Evolutionary conservation across 2,329 filamentous ascomycete genomes (phyloP).

Genomic region (Aspergillus pseudoterreus): DNA sequence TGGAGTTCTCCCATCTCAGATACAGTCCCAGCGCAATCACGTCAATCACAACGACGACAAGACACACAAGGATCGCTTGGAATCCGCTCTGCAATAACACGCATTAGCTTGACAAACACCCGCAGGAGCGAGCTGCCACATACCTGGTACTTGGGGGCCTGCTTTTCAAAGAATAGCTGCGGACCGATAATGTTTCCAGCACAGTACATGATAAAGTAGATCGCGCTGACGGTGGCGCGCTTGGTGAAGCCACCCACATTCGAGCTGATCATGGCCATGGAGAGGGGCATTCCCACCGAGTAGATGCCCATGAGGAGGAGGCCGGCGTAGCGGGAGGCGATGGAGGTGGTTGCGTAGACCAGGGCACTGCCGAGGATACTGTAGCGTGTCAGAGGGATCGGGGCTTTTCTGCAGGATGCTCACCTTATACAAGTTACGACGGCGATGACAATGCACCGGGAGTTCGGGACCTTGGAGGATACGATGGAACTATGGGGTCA

Average conservation of each 20-base stretch:
- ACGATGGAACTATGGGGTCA: constrained; percentile 1
- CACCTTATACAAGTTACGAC: constrained; percentile 10
- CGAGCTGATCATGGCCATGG: constrained; percentile 40
- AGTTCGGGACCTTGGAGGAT: constrained; percentile 8
- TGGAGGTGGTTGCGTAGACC: constrained; percentile 17
- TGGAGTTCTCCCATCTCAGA: constrained; percentile 13
- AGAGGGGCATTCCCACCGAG: constrained; percentile 34
- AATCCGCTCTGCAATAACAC: constrained; percentile 12
- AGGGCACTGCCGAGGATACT: constrained; percentile 22
- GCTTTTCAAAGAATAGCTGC: constrained; percentile 40
- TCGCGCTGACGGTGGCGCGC: constrained; percentile 44
- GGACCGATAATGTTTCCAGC: constrained; percentile 45
- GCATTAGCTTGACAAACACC: no score
- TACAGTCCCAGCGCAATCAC: constrained; percentile 10
- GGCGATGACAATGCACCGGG: constrained; percentile 15
- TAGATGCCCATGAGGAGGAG: constrained; percentile 32
- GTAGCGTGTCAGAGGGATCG: background rate
- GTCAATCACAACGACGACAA: constrained; percentile 12
- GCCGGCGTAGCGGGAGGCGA: constrained; percentile 12
- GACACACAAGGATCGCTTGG: constrained; percentile 15
- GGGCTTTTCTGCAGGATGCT: background rate
- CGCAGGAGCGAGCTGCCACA: background rate
- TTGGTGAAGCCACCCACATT: constrained; percentile 50
- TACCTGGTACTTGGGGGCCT: constrained; percentile 36
- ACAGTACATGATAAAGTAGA: constrained; percentile 43